These are phyloP conservation scores for Dioszegia hungarica DNA, from an alignment of 768 basidiomycete genomes.

Conservation along the genomic window DNA sequence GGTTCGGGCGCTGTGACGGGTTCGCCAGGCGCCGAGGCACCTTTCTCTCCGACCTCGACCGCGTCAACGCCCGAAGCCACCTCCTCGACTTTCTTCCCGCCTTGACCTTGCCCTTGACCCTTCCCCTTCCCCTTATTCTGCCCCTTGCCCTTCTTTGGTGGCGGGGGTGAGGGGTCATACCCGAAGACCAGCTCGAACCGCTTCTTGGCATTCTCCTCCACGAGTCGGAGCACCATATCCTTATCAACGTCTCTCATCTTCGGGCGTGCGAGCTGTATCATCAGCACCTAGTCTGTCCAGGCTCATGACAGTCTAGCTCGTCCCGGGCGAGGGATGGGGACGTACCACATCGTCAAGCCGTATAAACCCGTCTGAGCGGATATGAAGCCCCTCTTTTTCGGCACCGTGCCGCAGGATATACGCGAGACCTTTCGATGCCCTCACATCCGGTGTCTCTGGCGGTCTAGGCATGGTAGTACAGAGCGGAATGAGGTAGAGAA, in stretches of 20 bases:
- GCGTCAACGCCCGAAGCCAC: too few relatives aligned
- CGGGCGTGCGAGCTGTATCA: slow-evolving; percentile 62
- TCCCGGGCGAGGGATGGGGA: slow-evolving; percentile 10
- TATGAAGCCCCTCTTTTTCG: slow-evolving; percentile 63
- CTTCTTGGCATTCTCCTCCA: slow-evolving; percentile 48
- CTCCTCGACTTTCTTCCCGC: background rate
- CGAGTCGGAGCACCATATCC: slow-evolving; percentile 43
- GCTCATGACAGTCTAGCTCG: background rate
- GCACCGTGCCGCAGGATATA: slow-evolving; percentile 92
- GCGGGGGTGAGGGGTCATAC: slow-evolving; percentile 36
- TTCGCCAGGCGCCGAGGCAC: background rate
- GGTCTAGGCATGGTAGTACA: slow-evolving; percentile 34
- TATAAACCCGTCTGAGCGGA: slow-evolving; percentile 82
- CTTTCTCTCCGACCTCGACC: background rate
- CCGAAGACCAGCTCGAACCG: slow-evolving; percentile 47
- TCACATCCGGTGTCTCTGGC: slow-evolving; percentile 62
- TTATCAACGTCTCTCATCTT: slow-evolving; percentile 61
- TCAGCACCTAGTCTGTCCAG: too few relatives aligned
- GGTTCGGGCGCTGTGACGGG: background rate
- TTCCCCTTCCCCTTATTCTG: slow-evolving; percentile 2
- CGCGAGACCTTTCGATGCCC: slow-evolving; percentile 77
- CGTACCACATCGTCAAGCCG: slow-evolving; percentile 76
- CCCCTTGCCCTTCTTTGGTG: slow-evolving; percentile 24
- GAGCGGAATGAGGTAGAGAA: background rate
- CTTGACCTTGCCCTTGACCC: background rate